Percentiles rank a stretch among this genome's conserved stretches.
Evolutionary conservation across 2,329 filamentous ascomycete genomes (phyloP).

Genomic region (Botryosphaeria dothidea): DNA sequence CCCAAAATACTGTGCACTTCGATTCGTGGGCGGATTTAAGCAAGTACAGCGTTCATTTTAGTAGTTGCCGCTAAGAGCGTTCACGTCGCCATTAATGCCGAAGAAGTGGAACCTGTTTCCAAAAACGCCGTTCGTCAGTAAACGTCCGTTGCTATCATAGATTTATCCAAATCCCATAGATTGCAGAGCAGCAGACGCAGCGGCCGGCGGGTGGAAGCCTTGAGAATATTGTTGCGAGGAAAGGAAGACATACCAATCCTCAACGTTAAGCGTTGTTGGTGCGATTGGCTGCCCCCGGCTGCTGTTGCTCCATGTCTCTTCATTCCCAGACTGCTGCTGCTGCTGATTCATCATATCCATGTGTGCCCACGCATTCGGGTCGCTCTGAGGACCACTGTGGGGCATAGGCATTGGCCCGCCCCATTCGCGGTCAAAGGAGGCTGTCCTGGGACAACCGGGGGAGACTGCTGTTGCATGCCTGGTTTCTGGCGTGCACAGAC

Average conservation of each 20-base stretch:
- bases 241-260: constrained; percentile 78
- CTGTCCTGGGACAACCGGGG: constrained; percentile 14
- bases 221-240: constrained; percentile 17
- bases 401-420: constrained; percentile 12
- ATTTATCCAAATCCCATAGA: constrained; percentile 21
- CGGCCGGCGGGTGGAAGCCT: constrained; percentile 18
- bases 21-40: neutral
- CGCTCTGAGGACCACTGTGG: constrained; percentile 33
- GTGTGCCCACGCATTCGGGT: constrained; percentile 56
- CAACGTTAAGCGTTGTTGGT: constrained; percentile 91
- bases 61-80: constrained; percentile 25
- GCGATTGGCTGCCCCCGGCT: constrained; percentile 74
- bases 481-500: constrained; percentile 30
- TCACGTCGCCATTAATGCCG: constrained; percentile 42
- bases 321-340: constrained; percentile 45
- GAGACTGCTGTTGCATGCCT: constrained; percentile 27
- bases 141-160: neutral
- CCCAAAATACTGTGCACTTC: neutral
- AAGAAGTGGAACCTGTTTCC: constrained; percentile 45
- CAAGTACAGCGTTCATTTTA: constrained; percentile 8
- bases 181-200: constrained; percentile 24
- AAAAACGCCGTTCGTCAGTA: constrained; percentile 16
- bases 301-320: constrained; percentile 87
- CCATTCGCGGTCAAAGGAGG: neutral
- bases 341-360: constrained; percentile 60